These are phyloP conservation scores for Ailanthus altissimus DNA, from an alignment of 345 rosid genomes.

Conservation along the genomic window DNA sequence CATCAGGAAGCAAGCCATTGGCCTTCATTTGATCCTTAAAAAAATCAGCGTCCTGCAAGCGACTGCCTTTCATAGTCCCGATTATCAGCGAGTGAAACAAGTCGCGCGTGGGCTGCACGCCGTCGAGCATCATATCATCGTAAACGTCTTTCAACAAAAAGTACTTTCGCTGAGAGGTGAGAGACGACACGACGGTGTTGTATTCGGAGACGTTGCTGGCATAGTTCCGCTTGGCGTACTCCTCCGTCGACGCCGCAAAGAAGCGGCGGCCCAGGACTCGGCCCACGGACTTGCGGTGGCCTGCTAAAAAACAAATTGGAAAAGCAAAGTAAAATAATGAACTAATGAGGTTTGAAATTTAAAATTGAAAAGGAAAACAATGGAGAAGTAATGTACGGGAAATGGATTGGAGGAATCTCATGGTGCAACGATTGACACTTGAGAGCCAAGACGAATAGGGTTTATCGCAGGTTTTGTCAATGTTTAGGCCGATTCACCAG, in stretches of 20 bases:
- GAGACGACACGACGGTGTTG: conserved; percentile 65
- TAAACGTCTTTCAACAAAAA: conserved; percentile 77
- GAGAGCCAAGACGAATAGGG: background rate
- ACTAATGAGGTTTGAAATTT: background rate
- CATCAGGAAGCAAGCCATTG: conserved; percentile 92
- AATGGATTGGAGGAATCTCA: conserved; percentile 60
- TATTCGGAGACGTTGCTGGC: conserved; percentile 75
- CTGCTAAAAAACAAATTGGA: conserved; percentile 27
- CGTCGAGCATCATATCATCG: conserved; percentile 93
- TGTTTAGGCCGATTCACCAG: no score
- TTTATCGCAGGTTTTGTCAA: no score
- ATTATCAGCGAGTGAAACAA: conserved; percentile 71
- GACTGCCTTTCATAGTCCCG: conserved; percentile 89
- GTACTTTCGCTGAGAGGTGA: conserved; percentile 63
- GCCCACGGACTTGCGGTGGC: conserved; percentile 48
- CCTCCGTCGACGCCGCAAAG: conserved; percentile 52
- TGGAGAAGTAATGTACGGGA: conserved; percentile 24
- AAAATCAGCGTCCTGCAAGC: conserved; percentile 77
- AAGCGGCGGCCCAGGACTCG: conserved; percentile 47
- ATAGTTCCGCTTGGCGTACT: conserved; percentile 65
- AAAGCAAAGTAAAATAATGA: background rate
- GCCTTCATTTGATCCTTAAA: conserved; percentile 88
- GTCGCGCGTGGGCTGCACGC: conserved; percentile 83
- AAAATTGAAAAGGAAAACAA: background rate
- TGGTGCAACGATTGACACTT: conserved; percentile 26